These are phyloP conservation scores for Cryphonectria carpinicola DNA, from an alignment of 2,329 filamentous ascomycete species.

Conservation along the genomic window DNA sequence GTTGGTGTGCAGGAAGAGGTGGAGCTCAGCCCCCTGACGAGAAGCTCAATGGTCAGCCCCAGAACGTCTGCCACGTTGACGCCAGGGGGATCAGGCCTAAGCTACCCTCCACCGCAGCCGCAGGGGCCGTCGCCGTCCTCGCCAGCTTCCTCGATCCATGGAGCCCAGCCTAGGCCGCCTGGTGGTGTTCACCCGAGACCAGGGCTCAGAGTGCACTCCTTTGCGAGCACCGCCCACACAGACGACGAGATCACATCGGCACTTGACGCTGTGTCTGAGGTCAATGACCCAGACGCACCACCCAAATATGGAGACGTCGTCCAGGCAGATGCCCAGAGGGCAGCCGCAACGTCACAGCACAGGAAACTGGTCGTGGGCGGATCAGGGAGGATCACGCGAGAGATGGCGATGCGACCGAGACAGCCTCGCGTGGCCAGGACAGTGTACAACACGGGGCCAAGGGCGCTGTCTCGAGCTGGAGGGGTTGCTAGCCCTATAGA, in stretches of 20 bases:
- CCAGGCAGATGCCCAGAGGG: slow-evolving; percentile 10
- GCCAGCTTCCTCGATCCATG: slow-evolving; percentile 1
- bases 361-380: slow-evolving; percentile 18
- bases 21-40: slow-evolving; percentile 8
- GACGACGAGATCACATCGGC: slow-evolving; percentile 17
- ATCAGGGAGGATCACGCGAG: slow-evolving; percentile 11
- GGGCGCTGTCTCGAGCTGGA: not conserved
- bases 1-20: slow-evolving; percentile 20
- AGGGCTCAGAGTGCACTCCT: slow-evolving; percentile 4
- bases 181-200: not conserved
- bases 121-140: slow-evolving; percentile 3
- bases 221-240: slow-evolving; percentile 9
- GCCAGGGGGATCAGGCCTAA: not conserved
- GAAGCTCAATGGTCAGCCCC: slow-evolving; percentile 2
- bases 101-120: not conserved
- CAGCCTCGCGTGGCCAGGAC: not conserved
- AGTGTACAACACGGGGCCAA: slow-evolving; percentile 1
- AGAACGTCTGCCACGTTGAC: slow-evolving; percentile 15
- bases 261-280: slow-evolving; percentile 13
- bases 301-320: slow-evolving; percentile 20
- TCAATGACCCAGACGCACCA: slow-evolving; percentile 13
- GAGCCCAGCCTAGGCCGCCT: not conserved
- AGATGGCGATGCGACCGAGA: not conserved
- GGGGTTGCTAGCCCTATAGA: not conserved
- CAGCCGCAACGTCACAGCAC: not conserved